Evolutionary conservation across 2,329 filamentous ascomycete genomes (phyloP).

Genomic region (Ophiostoma sp.): DNA sequence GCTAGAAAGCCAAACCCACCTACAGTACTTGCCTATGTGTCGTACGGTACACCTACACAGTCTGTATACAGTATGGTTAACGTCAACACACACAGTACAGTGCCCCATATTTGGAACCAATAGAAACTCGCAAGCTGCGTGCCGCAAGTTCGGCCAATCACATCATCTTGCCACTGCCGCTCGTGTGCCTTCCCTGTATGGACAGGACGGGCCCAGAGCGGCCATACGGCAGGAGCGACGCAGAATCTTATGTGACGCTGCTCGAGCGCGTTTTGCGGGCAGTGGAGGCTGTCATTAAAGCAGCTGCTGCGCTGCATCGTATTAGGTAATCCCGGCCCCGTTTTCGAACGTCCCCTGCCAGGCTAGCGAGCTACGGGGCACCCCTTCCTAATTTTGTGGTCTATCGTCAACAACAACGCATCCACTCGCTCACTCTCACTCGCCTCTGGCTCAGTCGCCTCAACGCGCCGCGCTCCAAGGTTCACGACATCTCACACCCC

Average conservation of each 20-base stretch:
- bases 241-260: too few species aligned
- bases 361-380: too few species aligned
- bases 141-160: conserved; percentile 6
- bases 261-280: too few species aligned
- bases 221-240: too few species aligned
- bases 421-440: neutral
- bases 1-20: neutral
- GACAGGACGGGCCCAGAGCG: too few species aligned
- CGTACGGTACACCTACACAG: neutral
- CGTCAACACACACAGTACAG: neutral
- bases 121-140: neutral
- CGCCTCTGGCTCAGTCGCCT: neutral
- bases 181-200: neutral
- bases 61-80: neutral
- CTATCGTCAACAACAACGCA: conserved; percentile 9
- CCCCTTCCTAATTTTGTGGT: neutral
- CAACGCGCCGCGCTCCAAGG: conserved; percentile 11
- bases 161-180: neutral
- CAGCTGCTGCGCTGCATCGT: neutral
- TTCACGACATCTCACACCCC: neutral
- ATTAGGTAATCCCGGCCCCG: neutral
- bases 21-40: neutral
- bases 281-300: neutral
- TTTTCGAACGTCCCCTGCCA: neutral
- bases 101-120: neutral